phyloP scores from a whole-genome alignment of 495 filamentous ascomycete genomes.

The Aspergillus bridgeri region DNA sequence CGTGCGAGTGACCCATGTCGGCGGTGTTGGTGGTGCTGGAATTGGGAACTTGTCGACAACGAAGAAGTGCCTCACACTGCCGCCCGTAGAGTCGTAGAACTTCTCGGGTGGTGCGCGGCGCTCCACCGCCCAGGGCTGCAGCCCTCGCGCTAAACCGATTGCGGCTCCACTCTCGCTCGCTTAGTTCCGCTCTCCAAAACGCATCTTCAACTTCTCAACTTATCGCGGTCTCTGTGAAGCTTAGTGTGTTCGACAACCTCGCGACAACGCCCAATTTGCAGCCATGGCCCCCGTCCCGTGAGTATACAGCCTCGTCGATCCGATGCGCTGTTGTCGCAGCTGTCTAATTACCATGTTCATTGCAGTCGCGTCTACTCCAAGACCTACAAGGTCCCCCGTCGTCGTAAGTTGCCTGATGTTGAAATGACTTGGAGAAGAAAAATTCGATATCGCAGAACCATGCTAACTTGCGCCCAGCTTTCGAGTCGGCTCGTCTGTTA shows the following conservation, averaged over 20 bases:
- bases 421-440: slow-evolving; percentile 9
- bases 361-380: slow-evolving; percentile 77
- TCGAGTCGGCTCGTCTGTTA: slow-evolving; percentile 99
- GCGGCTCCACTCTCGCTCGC: slow-evolving; percentile 13
- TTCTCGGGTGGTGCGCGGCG: slow-evolving; percentile 26
- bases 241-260: slow-evolving; percentile 31
- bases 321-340: slow-evolving; percentile 14
- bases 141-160: slow-evolving; percentile 20
- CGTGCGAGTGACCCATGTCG: slow-evolving; percentile 93
- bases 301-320: slow-evolving; percentile 27
- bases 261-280: slow-evolving; percentile 42
- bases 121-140: slow-evolving; percentile 17
- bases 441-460: slow-evolving; percentile 1
- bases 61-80: slow-evolving; percentile 25
- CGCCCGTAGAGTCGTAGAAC: slow-evolving; percentile 24
- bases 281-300: slow-evolving; percentile 54
- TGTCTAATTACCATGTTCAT: slow-evolving; percentile 32
- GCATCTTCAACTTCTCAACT: slow-evolving; percentile 19
- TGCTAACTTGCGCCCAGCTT: slow-evolving; percentile 54
- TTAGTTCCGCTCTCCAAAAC: slow-evolving; percentile 20
- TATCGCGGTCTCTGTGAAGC: slow-evolving; percentile 25
- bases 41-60: slow-evolving; percentile 44
- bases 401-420: slow-evolving; percentile 44
- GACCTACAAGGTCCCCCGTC: slow-evolving; percentile 94
- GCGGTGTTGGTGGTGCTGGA: slow-evolving; percentile 47